Evolutionary conservation across 176 grass and related monocot species (phyloP).

Genomic region (Hyparrhenia diplandra): DNA sequence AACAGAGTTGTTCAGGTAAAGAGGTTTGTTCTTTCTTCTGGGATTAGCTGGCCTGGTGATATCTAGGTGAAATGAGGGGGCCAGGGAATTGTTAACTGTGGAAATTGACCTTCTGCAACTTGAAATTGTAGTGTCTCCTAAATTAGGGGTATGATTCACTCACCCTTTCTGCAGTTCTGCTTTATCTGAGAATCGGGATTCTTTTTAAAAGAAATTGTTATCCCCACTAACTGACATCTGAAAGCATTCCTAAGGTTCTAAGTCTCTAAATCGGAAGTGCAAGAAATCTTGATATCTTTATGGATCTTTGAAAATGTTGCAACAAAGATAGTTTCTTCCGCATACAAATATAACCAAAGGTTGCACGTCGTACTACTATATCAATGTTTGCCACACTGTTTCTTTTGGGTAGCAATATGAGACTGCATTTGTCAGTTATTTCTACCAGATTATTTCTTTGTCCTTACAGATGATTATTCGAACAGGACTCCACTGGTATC

Average conservation of each 20-base stretch:
- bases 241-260: no score
- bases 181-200: background rate
- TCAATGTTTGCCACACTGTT: background rate
- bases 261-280: background rate
- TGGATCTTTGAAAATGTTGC: background rate
- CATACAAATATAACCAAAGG: background rate
- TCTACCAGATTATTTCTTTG: background rate
- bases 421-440: background rate
- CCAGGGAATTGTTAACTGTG: background rate
- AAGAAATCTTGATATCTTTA: background rate
- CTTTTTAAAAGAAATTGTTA: background rate
- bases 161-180: background rate
- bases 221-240: background rate
- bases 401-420: background rate
- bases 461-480: constrained; percentile 29
- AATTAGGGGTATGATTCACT: background rate
- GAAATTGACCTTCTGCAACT: background rate
- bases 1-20: constrained; percentile 77
- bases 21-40: background rate
- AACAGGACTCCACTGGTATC: constrained; percentile 73
- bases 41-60: background rate
- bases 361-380: background rate
- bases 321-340: background rate
- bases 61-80: background rate
- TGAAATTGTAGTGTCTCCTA: background rate